Evolutionary conservation across 2,329 filamentous ascomycete genomes (phyloP).

Genomic region (Fusarium chuoi): DNA sequence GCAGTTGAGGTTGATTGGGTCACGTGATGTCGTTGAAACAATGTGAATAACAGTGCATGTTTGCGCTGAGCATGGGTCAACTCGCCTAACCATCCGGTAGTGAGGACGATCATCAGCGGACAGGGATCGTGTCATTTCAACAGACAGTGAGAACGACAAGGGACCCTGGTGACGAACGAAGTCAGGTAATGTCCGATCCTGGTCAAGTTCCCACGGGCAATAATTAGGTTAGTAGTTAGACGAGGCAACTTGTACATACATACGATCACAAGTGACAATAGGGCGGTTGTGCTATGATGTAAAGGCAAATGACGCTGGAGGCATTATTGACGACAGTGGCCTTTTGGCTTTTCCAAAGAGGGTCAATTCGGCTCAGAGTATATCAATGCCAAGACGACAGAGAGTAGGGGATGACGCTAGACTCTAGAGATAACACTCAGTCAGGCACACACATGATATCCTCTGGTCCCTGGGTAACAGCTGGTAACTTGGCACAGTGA

Average conservation of each 20-base stretch:
- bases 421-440: background rate
- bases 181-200: constrained; percentile 15
- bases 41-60: background rate
- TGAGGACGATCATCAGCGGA: constrained; percentile 21
- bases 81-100: constrained; percentile 24
- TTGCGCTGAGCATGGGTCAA: constrained; percentile 11
- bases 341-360: constrained; percentile 1
- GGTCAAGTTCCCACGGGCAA: background rate
- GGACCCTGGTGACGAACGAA: constrained; percentile 7
- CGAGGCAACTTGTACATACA: background rate
- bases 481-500: constrained; percentile 20
- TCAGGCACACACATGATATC: constrained; percentile 11
- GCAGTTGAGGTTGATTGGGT: background rate
- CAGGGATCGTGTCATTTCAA: constrained; percentile 17
- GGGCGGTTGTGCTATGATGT: background rate
- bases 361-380: background rate
- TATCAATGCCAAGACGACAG: constrained; percentile 5
- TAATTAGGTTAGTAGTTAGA: background rate
- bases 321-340: constrained; percentile 1
- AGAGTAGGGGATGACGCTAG: constrained; percentile 3
- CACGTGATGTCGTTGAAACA: constrained; percentile 29
- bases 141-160: constrained; percentile 3
- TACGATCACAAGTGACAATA: background rate
- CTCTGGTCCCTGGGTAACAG: background rate
- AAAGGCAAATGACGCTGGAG: background rate